Evolutionary conservation across 306 rosid genomes (phyloP), one percentile per base, ranked within the genome.

Genomic region (Begonia fuchsioides): DNA sequence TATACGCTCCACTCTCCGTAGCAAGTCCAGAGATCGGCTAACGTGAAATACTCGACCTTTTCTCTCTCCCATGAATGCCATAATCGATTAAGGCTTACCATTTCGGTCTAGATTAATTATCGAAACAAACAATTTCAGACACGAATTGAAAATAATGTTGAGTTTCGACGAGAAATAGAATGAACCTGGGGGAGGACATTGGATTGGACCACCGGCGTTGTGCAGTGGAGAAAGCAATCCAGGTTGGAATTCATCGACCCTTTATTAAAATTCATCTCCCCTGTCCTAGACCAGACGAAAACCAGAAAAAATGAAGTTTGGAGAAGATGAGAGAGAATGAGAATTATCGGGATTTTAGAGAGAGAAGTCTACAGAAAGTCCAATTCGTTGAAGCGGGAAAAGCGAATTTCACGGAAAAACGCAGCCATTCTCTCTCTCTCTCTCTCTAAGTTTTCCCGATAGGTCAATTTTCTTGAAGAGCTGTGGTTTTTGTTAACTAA

Each of bases 31-130:
- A 90, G 82, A 69, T 90, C 94, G 35, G 73, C 69, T 67, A 90
- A 58, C 13, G 81, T 75, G 68, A 90, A 84, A 64, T 68, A 85
- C 61, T 90, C 98, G 6, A 85, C 84, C 52, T 53, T 64, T 63
- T 90, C 95, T 71, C 87, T 85, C 74, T 85, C 94, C 90, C 94
- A 81, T 3, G 92, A 94, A 45, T 85, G 84, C 98, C 98, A 90
- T 32, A 90, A 59, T n/a, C 82, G 82, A 53, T 90, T 81, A 12
- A 90, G 87, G 62, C 79, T 90, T 72, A 79, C 63, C 47, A 90
- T 79, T 71, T 84, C 98, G 9, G 72, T 54, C 98, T 90, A 50
- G 2, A 41, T 10, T 58, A 11, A 32, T 4, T 20, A 11, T 2
- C 8, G 18, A 12, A 11, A 41, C 14, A 1, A 41, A 41, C 45